Base-by-base conservation (phyloP, 2,329 filamentous ascomycete species). In the Massarina eburnea region DNA sequence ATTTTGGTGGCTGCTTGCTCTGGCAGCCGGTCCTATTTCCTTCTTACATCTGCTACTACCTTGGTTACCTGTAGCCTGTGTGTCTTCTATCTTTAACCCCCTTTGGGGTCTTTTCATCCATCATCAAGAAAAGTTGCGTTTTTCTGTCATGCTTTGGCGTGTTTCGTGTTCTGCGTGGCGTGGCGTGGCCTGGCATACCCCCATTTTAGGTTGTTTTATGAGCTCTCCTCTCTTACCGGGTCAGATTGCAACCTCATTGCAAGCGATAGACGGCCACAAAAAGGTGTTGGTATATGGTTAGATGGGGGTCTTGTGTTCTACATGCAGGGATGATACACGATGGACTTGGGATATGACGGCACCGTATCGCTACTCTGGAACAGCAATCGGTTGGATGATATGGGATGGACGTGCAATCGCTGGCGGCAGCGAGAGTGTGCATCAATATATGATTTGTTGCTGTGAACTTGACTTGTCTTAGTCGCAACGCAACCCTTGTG, bases 141-240 rank as follows among this genome's bases (percentile, higher is more conserved):
- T 48, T 39, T 19, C 21, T 44, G 30, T 44, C 34, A 35, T 38
- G 41, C 43, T 43, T 43, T 48, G 36, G 48, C 39, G 45, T 45
- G 33, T 38, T 7, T 33, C 6, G n/a, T 30, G 27, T 30, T 26
- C 27, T 30, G 12, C 27, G 12, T 14, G 27, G 27, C 27, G 27
- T 14, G 27, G 27, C 27, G n/a, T 39, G 20, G 43, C 47, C 43
- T 49, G 38, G 39, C 44, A 51, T 45, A 47, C 41, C 41, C 42
- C 41, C 39, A 4, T 8, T 8, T 19, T 18, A 10, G 19, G 21
- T 12, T 43, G 18, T n/a, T 35, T 36, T 17, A 2, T 19, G n/a
- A 24, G 17, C 17, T 46, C 39, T 40, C 38, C 15, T 40, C 39
- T 41, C 19, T 2, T 41, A 19, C 29, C 17, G 24, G 29, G n/a